These are phyloP conservation scores for Sarocladium brachiariae DNA, from an alignment of 2,329 filamentous ascomycete species.

Conservation along the genomic window DNA sequence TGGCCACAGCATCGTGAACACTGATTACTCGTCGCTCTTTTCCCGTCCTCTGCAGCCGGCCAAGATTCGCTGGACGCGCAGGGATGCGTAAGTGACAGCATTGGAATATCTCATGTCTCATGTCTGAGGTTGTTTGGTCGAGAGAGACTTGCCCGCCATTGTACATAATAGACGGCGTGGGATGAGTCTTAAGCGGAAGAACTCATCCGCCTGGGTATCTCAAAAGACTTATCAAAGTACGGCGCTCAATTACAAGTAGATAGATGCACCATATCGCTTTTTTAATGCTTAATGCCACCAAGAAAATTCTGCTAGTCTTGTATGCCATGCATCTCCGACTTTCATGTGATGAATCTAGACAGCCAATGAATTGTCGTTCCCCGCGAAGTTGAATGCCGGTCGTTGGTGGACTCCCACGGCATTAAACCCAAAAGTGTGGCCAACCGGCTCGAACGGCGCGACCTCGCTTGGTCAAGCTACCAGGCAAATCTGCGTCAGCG, in stretches of 20 bases:
- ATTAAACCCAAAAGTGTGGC: conserved; percentile 5
- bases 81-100: conserved; percentile 29
- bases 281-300: conserved; percentile 11
- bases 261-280: conserved; percentile 8
- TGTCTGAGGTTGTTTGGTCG: not conserved
- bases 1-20: conserved; percentile 59
- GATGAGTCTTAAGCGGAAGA: not conserved
- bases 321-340: too few species aligned
- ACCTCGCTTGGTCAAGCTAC: not conserved
- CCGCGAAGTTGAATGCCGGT: not conserved
- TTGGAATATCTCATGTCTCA: too few species aligned
- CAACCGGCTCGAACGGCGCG: conserved; percentile 1
- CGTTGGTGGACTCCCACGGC: not conserved
- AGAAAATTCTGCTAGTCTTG: not conserved
- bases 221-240: not conserved
- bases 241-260: conserved; percentile 13
- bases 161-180: conserved; percentile 8
- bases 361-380: not conserved
- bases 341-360: too few species aligned
- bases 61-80: conserved; percentile 68
- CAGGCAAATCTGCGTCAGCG: too few species aligned
- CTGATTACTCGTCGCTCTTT: conserved; percentile 65
- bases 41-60: conserved; percentile 66
- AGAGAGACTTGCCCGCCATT: not conserved
- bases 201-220: not conserved